A percentile compares a stretch with the other conserved stretches of the same genome.
Evolutionary conservation across 352 stramenopile species (phyloP).

Genomic region (Globisporangium sylvaticum): DNA sequence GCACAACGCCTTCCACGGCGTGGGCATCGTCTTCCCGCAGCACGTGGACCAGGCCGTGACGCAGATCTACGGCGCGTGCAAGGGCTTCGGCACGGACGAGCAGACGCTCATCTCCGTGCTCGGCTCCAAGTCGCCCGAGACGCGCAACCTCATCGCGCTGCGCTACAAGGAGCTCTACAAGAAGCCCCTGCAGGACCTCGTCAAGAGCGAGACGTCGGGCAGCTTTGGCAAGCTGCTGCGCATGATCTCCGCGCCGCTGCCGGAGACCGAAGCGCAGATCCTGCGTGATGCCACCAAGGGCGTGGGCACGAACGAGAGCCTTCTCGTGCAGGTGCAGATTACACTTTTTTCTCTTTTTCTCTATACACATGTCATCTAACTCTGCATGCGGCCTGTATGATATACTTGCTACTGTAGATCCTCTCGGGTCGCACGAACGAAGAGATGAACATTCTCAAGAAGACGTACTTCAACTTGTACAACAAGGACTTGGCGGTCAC

Average conservation of each 20-base stretch:
- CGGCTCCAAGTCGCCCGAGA: slow-evolving; percentile 62
- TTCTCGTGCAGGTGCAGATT: slow-evolving; percentile 38
- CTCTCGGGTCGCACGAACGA: slow-evolving; percentile 66
- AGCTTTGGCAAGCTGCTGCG: slow-evolving; percentile 65
- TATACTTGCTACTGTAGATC: slow-evolving; percentile 26
- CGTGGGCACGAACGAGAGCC: slow-evolving; percentile 64
- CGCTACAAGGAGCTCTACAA: slow-evolving; percentile 71
- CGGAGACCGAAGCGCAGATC: slow-evolving; percentile 50
- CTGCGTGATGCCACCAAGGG: slow-evolving; percentile 54
- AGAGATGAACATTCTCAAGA: slow-evolving; percentile 80
- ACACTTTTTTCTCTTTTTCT: too few species aligned
- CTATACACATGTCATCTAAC: background rate
- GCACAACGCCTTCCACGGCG: slow-evolving; percentile 51
- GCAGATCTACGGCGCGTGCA: slow-evolving; percentile 65
- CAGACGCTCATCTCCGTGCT: slow-evolving; percentile 64
- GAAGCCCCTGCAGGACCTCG: slow-evolving; percentile 45
- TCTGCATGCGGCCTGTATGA: background rate
- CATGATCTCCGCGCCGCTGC: slow-evolving; percentile 71
- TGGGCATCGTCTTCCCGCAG: slow-evolving; percentile 34
- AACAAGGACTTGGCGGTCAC: slow-evolving; percentile 66
- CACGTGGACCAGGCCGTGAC: slow-evolving; percentile 59
- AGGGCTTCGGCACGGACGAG: slow-evolving; percentile 74
- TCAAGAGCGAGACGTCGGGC: slow-evolving; percentile 72
- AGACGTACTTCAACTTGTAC: slow-evolving; percentile 67
- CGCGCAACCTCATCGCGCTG: slow-evolving; percentile 59